Evolutionary conservation across 805 yeast genomes (phyloP).

Genomic region (Vanderwaltozyma polyspora): DNA sequence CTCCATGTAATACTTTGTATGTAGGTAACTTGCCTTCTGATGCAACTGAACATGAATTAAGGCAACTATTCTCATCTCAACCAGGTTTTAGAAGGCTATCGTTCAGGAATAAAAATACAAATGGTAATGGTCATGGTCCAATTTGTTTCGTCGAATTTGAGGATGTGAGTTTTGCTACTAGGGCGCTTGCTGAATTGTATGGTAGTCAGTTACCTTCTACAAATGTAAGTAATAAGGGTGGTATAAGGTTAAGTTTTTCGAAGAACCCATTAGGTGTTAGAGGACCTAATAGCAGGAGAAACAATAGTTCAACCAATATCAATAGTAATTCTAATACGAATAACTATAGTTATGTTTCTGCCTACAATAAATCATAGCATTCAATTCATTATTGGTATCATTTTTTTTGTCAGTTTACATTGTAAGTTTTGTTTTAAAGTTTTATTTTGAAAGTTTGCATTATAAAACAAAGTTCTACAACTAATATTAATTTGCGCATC

Average conservation of each 20-base stretch:
- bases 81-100: slow-evolving; percentile 88
- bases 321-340: slow-evolving; percentile 1
- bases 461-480: not conserved
- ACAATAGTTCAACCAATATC: slow-evolving; percentile 15
- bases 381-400: not conserved
- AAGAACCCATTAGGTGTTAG: slow-evolving; percentile 96
- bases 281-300: slow-evolving; percentile 45
- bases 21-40: slow-evolving; percentile 97
- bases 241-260: slow-evolving; percentile 85
- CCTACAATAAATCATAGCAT: slow-evolving; percentile 1
- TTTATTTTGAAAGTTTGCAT: not conserved
- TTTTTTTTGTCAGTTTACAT: not conserved
- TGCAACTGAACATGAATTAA: slow-evolving; percentile 85
- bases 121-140: slow-evolving; percentile 71
- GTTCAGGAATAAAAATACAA: slow-evolving; percentile 61
- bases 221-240: slow-evolving; percentile 57
- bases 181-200: slow-evolving; percentile 86
- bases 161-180: slow-evolving; percentile 85
- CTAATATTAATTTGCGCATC: slow-evolving; percentile 3
- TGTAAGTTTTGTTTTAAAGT: not conserved
- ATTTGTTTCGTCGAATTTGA: slow-evolving; percentile 99
- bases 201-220: slow-evolving; percentile 85
- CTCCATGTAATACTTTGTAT: slow-evolving; percentile 94
- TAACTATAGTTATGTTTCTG: slow-evolving; percentile 2
- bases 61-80: slow-evolving; percentile 77